Percentiles rank a stretch among this genome's conserved stretches.
phyloP scores from a whole-genome alignment of 352 stramenopile species.

The Plasmopara muralis region DNA sequence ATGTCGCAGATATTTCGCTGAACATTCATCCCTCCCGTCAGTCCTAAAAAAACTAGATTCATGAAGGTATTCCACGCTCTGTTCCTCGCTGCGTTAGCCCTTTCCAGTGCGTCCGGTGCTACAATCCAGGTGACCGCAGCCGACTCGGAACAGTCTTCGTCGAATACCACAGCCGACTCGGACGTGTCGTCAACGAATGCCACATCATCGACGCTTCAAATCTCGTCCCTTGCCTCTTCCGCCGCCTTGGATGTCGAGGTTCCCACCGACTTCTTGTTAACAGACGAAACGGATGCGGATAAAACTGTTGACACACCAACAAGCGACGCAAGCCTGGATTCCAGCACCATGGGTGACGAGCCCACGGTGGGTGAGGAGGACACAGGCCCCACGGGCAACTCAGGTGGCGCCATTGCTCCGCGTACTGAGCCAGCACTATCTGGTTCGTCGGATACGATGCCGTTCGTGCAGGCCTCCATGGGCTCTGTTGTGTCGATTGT shows the following conservation, averaged over 20 bases:
- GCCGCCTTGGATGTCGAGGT: not conserved
- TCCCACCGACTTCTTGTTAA: no score
- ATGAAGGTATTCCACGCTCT: constrained; percentile 35
- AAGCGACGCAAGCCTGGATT: constrained; percentile 5
- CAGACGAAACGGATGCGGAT: not conserved
- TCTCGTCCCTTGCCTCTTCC: constrained; percentile 7
- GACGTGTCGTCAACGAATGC: constrained; percentile 1
- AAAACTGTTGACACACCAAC: constrained; percentile 5
- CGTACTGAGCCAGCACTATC: constrained; percentile 16
- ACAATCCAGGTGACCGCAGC: constrained; percentile 7
- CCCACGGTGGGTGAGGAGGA: constrained; percentile 12
- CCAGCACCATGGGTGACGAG: constrained; percentile 9
- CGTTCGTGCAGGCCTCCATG: constrained; percentile 9
- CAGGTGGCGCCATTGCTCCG: constrained; percentile 23
- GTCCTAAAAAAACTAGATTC: constrained; percentile 12
- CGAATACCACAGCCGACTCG: not conserved
- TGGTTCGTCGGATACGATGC: constrained; percentile 20
- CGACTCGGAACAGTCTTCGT: constrained; percentile 4
- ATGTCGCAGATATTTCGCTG: not conserved
- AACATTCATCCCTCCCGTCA: not conserved
- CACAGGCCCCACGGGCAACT: constrained; percentile 14
- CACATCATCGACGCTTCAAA: constrained; percentile 6
- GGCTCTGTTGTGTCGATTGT: constrained; percentile 9
- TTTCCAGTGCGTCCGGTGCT: constrained; percentile 18
- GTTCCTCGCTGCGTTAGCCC: constrained; percentile 20